Evolutionary conservation across 495 filamentous ascomycete species (phyloP).

Genomic region (Clavariopsis aquatica): DNA sequence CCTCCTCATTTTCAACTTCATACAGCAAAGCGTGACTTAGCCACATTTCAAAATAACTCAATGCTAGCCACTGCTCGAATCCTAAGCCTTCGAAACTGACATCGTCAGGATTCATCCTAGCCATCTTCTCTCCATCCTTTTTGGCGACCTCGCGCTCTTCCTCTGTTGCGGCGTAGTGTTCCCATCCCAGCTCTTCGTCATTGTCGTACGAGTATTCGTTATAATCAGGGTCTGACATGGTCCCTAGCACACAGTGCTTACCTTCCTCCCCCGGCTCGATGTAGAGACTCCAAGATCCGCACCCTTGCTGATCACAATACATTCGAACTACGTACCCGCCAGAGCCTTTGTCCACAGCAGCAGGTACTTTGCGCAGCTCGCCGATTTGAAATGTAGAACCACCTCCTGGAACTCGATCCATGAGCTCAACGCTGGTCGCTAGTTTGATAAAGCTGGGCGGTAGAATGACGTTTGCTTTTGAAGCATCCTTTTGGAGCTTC

Average conservation of each 20-base stretch:
- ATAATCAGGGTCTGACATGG: not conserved
- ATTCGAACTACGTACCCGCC: not conserved
- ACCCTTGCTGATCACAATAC: not conserved
- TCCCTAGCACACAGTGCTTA: not conserved
- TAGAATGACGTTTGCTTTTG: not conserved
- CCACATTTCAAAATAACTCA: not conserved
- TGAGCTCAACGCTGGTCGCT: not conserved
- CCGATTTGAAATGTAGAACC: not conserved
- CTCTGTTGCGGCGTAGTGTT: not conserved
- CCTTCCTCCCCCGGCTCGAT: not conserved
- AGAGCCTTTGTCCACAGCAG: not conserved
- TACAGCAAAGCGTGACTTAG: not conserved
- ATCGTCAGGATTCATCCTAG: not conserved
- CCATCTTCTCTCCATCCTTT: not conserved
- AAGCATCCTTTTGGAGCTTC: not conserved
- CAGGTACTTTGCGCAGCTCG: not conserved
- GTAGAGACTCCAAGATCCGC: slow-evolving; percentile 1
- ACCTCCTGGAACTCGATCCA: not conserved
- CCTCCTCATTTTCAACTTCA: not conserved
- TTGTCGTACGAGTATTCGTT: not conserved
- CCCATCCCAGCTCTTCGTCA: not conserved
- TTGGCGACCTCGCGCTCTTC: not conserved
- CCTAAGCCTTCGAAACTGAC: not conserved
- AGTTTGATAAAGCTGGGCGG: not conserved
- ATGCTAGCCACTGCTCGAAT: slow-evolving; percentile 1